Evolutionary conservation across 2,329 filamentous ascomycete genomes (phyloP).

Genomic region (Penicillium thymicola): DNA sequence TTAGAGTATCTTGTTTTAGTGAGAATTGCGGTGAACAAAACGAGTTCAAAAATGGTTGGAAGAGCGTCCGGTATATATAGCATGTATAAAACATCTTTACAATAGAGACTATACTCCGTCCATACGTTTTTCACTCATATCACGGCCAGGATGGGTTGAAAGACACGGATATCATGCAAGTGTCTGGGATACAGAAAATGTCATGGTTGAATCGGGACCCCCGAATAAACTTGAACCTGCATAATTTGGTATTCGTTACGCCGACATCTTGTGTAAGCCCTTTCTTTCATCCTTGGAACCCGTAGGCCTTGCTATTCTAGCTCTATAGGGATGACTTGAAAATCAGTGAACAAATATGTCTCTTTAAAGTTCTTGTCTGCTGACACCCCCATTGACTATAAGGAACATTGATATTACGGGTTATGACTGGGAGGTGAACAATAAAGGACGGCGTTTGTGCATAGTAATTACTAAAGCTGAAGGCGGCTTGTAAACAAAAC

Average conservation of each 20-base stretch:
- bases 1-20: too few relatives aligned
- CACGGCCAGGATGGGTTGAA: not conserved
- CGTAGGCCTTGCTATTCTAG: not conserved
- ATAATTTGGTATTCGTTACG: not conserved
- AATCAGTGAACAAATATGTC: not conserved
- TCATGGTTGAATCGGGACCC: not conserved
- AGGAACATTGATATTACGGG: not conserved
- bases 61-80: not conserved
- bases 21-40: not conserved
- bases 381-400: not conserved
- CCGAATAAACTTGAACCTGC: not conserved
- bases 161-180: not conserved
- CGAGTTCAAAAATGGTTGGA: not conserved
- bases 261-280: not conserved
- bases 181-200: not conserved
- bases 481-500: not conserved
- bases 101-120: too few relatives aligned
- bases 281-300: not conserved
- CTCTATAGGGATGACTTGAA: not conserved
- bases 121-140: too few relatives aligned
- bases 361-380: not conserved
- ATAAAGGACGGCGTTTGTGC: not conserved
- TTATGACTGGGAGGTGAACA: not conserved
- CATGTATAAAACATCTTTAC: not conserved
- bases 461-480: too few relatives aligned